phyloP scores from a whole-genome alignment of 2,329 filamentous ascomycete species.

The Dothiorella sarmentorum region DNA sequence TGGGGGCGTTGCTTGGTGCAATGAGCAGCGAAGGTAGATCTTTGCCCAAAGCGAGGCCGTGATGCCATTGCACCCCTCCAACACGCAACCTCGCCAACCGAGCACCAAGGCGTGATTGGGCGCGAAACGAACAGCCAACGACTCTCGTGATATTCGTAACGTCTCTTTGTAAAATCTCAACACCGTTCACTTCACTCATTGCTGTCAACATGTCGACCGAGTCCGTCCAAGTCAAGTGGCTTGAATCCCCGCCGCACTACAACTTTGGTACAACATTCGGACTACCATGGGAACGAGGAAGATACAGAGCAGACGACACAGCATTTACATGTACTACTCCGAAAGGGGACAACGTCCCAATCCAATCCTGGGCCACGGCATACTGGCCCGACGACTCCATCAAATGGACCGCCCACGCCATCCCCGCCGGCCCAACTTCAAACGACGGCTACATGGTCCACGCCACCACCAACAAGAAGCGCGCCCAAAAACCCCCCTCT shows the following conservation, averaged over 20 bases:
- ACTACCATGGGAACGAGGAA: constrained; percentile 38
- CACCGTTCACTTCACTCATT: background rate
- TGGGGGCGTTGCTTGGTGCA: constrained; percentile 1
- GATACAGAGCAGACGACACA: constrained; percentile 36
- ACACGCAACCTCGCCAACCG: constrained; percentile 10
- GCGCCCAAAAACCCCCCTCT: constrained; percentile 22
- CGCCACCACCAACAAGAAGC: constrained; percentile 24
- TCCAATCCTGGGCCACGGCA: constrained; percentile 57
- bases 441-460: constrained; percentile 46
- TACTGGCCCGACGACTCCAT: constrained; percentile 60
- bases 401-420: constrained; percentile 60
- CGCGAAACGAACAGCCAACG: background rate
- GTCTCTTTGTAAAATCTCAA: background rate
- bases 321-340: constrained; percentile 24
- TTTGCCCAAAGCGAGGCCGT: background rate
- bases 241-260: background rate
- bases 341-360: constrained; percentile 23
- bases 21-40: background rate
- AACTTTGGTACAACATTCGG: constrained; percentile 38
- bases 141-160: background rate
- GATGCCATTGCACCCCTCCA: constrained; percentile 11
- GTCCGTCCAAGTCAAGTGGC: background rate
- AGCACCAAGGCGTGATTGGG: background rate
- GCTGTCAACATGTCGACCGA: background rate
- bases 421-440: constrained; percentile 42